Conservation (phyloP, 495 filamentous ascomycete genomes). For the Xylaria nigripes region DNA sequence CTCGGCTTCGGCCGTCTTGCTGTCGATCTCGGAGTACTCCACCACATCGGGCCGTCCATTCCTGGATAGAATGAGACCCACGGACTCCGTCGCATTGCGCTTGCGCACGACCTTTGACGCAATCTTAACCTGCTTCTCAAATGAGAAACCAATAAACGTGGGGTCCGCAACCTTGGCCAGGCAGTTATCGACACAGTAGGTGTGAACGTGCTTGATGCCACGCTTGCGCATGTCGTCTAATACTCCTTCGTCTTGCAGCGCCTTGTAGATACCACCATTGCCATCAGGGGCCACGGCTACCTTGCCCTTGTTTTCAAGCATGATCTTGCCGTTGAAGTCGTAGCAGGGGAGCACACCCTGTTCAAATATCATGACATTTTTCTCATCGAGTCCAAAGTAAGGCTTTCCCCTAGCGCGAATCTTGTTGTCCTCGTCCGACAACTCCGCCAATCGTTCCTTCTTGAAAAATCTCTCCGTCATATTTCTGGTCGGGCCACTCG, state of each 20-base stretch:
- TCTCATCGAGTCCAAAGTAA: constrained; percentile 80
- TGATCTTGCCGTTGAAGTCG: constrained; percentile 94
- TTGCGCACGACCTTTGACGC: constrained; percentile 98
- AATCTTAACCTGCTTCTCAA: constrained; percentile 84
- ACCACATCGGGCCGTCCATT: constrained; percentile 97
- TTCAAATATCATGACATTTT: constrained; percentile 90
- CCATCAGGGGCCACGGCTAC: constrained; percentile 97
- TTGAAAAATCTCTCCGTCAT: constrained; percentile 91
- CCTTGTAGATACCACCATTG: constrained; percentile 95
- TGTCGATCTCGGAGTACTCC: constrained; percentile 96
- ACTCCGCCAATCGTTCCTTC: constrained; percentile 49
- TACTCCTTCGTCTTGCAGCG: constrained; percentile 71
- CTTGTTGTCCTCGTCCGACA: constrained; percentile 23
- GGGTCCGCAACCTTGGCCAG: constrained; percentile 97
- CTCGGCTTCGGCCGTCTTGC: constrained; percentile 74
- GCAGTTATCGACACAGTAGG: constrained; percentile 98
- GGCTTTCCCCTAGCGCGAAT: constrained; percentile 17
- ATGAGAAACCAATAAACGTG: constrained; percentile 88
- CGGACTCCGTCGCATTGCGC: constrained; percentile 92
- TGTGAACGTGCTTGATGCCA: constrained; percentile 91
- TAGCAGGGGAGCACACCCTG: constrained; percentile 96
- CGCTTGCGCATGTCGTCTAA: constrained; percentile 82
- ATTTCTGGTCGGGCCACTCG: constrained; percentile 86
- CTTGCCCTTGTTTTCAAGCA: constrained; percentile 83
- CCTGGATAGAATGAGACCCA: constrained; percentile 88